Evolutionary conservation across 2,329 filamentous ascomycete genomes (phyloP), one percentile per base, ranked within the genome.

Genomic region (Neopestalotiopsis rosae): DNA sequence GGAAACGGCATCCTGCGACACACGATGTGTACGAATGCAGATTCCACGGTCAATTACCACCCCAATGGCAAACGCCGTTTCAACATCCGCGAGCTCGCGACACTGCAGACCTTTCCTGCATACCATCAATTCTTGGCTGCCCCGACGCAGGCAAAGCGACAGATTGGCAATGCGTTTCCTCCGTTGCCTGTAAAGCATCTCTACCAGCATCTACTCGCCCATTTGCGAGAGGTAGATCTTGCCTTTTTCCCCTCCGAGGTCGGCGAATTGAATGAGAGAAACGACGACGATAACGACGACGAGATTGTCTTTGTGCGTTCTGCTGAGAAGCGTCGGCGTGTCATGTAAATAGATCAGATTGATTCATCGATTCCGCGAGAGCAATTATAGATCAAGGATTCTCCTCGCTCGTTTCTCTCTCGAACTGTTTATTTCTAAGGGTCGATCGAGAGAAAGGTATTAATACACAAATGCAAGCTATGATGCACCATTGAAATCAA

Each of bases 101-200:
- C 82, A 1, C 76, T 95, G 0, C 91, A 94, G 71, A 90, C 89
- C 0, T 95, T 95, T 66, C 91, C 91, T 0, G 66, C 77, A 0
- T 75, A 79, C 1, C 89, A 93, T 75, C 75, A 76, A 0, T 94
- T 95, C 74, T 67, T 78, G 0, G 81, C 81, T 0, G 81, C 76
- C 0, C 76, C 75, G 14, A 10, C n/a, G 24, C 42, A 45, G 3
- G 81, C 89, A 4, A 85, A 85, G 67, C 86, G 84, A 70, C 92
- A 94, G 76, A 92, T 94, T 70, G 93, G 93, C 0, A 95, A 95
- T 73, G 92, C 93, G 0, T 93, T 95, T 10, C 91, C 93, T 0
- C 88, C 92, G 0, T 79, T 80, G 17, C 84, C 87, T 0, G 88
- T 88, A 1, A 77, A 79, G 40, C 77, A 83, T 0, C 71, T 88